Evolutionary conservation across 495 filamentous ascomycete species (phyloP), one percentile per base, ranked within the genome.

Genomic region (Aspergillus ellipticus): DNA sequence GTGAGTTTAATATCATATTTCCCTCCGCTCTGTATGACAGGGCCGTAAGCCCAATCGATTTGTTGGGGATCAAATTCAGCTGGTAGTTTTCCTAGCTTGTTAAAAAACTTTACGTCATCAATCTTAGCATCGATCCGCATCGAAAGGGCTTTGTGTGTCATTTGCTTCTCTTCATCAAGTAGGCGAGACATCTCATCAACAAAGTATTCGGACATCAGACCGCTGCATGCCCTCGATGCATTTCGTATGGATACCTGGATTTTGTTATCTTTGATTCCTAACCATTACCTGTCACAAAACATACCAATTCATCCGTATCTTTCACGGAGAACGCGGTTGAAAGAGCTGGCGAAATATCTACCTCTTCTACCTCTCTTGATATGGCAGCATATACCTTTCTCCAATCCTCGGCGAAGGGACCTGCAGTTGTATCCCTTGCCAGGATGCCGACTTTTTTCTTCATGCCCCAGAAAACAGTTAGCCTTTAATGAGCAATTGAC

Each of bases 141-240:
- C 2, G 89, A 82, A 9, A 99, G 80, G 17, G 82, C 79, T 59
- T 85, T 87, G 69, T 99, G 93, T 33, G 90, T 93, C 66, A 97
- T 90, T 63, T 96, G 96, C 76, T 96, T 95, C 68, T 96, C 94
- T 58, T 88, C 86, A 59, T 99, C 94, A 54, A 99, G 82, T 48
- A 97, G 84, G 56, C 85, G 86, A 41, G 93, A 96, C 92, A 99
- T 97, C 67, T 96, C 90, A 67, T 97, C 95, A 51, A 97, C 84
- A 67, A 97, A 97, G 70, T 92, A 97, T 51, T 90, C 89, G 20
- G 88, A 88, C 83, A 97, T 89, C 31, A 97, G 76, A 41, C 89
- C 92, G 55, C 92, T 91, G 57, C 92, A 95, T 28, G 93, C 92
- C 63, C 92, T 85, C 13, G 94, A 95, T 3, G 94, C 90, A 61